Evolutionary conservation across 2,329 filamentous ascomycete species (phyloP).

Genomic region (Cadophora sp.): DNA sequence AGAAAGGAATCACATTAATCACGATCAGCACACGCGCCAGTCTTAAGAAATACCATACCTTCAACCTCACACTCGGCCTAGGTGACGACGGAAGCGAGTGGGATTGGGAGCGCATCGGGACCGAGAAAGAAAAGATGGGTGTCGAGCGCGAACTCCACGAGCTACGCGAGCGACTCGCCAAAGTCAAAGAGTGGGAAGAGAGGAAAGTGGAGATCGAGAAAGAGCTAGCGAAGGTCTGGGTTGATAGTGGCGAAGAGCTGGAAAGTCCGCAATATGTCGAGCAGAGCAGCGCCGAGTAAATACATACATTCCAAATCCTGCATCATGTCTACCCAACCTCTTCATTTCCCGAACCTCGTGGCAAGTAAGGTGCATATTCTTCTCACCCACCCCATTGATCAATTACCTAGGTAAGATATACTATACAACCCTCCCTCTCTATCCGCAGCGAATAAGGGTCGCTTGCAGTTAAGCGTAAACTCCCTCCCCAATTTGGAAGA

Average conservation of each 20-base stretch:
- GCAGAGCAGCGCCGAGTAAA: slow-evolving; percentile 10
- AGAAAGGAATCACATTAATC: slow-evolving; percentile 91
- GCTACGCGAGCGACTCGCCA: slow-evolving; percentile 77
- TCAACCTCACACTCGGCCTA: slow-evolving; percentile 83
- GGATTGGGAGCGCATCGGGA: slow-evolving; percentile 94
- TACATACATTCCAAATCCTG: slow-evolving; percentile 6
- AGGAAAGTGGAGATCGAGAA: slow-evolving; percentile 81
- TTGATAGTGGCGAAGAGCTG: slow-evolving; percentile 42
- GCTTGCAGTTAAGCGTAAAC: slow-evolving; percentile 21
- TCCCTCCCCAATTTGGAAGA: slow-evolving; percentile 15
- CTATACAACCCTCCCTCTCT: not conserved
- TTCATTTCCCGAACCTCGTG: not conserved
- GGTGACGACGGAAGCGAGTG: slow-evolving; percentile 85
- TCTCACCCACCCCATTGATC: not conserved
- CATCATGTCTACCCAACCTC: not conserved
- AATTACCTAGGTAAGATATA: not conserved
- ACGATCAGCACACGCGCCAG: slow-evolving; percentile 95
- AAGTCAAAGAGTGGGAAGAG: slow-evolving; percentile 84
- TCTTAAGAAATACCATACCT: slow-evolving; percentile 94
- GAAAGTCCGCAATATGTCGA: slow-evolving; percentile 31
- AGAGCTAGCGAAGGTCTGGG: slow-evolving; percentile 65
- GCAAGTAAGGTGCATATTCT: not conserved
- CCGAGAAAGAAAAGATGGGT: slow-evolving; percentile 88
- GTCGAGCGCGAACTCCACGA: slow-evolving; percentile 92
- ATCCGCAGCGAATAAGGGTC: not conserved